phyloP scores from a whole-genome alignment of 2,329 filamentous ascomycete genomes.

The Dothistroma pini region DNA sequence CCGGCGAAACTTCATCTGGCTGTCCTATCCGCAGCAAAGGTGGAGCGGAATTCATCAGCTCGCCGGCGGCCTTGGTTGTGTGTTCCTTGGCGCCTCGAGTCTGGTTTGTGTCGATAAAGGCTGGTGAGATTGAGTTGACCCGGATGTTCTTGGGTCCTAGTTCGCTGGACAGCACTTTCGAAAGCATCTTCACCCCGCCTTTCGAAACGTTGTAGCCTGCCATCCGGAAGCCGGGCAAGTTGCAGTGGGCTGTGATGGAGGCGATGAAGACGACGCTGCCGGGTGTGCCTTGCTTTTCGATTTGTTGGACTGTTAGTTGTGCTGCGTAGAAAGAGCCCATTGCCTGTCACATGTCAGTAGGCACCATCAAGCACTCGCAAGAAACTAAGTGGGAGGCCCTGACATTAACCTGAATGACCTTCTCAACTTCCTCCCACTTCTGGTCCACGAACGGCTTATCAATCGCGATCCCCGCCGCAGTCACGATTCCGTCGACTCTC shows the following conservation, averaged over 20 bases:
- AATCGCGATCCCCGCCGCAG: slow-evolving; percentile 31
- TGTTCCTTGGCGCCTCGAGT: slow-evolving; percentile 22
- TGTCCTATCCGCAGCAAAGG: slow-evolving; percentile 23
- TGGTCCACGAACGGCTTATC: slow-evolving; percentile 31
- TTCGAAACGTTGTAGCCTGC: slow-evolving; percentile 34
- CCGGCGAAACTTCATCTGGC: slow-evolving; percentile 28
- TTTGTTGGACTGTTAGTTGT: slow-evolving; percentile 37
- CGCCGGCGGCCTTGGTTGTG: slow-evolving; percentile 21
- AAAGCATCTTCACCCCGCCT: slow-evolving; percentile 27
- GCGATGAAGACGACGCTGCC: slow-evolving; percentile 38
- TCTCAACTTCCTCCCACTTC: slow-evolving; percentile 30
- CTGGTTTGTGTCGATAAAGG: slow-evolving; percentile 28
- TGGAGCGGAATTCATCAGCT: slow-evolving; percentile 25
- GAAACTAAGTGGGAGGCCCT: not conserved
- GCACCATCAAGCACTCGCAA: not conserved
- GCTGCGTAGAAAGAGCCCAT: slow-evolving; percentile 38
- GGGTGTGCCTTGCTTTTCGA: slow-evolving; percentile 32
- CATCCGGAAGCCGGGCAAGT: slow-evolving; percentile 33
- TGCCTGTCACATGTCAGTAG: slow-evolving; percentile 11
- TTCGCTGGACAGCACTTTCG: slow-evolving; percentile 34
- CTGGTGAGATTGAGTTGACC: slow-evolving; percentile 29
- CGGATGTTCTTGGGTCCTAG: slow-evolving; percentile 32
- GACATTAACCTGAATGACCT: slow-evolving; percentile 39
- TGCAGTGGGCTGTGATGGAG: slow-evolving; percentile 35
- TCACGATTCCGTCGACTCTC: slow-evolving; percentile 29